Base-by-base conservation (phyloP, 1,284 basidiomycete genomes). In the Leucoagaricus sp. region DNA sequence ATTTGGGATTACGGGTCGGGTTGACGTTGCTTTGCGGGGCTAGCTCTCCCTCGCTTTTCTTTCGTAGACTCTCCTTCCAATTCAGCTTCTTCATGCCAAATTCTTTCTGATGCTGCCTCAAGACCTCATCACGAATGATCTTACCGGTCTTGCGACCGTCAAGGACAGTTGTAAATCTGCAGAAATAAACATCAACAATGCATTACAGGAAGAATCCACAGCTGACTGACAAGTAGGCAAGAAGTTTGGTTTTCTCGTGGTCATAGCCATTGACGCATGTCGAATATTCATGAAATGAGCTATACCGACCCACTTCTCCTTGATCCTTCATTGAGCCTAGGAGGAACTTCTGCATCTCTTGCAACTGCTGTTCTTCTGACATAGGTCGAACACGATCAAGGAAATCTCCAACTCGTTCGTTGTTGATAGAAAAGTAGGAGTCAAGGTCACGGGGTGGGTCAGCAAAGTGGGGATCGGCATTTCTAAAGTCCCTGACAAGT, bases 71-170 rank as follows among this genome's bases (percentile, higher is more conserved):
- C 53, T 68, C 61, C 67, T 74, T 73, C 82, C 82, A 80, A 62
- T 13, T 49, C 0, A 73, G 71, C 1, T 68, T 55, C 4, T 68
- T 33, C 63, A 19, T 64, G 69, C 7, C 70, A 60, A 56, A 70
- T 77, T 13, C 58, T 62, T 23, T 45, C 49, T 49, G 58, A 49
- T 79, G 74, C 0, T 61, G 52, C n/a, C 57, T 57, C 29, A 73
- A 67, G 7, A 72, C 64, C 0, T 70, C 61, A 0, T 66, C 68
- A 6, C 65, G 63, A 26, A 86, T 75, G 1, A 70, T 73, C 46
- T 83, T 69, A 0, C 85, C 85, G n/a, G 81, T 83, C 64, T 87
- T 87, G 6, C 76, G 65, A 0, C 82, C 81, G 62, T 88, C 86
- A 2, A 88, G 75, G 5, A 80, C 72, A 38, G 76, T 78, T 60